Conservation (phyloP, 2,329 filamentous ascomycete species). For the Penicillium rolfsii region DNA sequence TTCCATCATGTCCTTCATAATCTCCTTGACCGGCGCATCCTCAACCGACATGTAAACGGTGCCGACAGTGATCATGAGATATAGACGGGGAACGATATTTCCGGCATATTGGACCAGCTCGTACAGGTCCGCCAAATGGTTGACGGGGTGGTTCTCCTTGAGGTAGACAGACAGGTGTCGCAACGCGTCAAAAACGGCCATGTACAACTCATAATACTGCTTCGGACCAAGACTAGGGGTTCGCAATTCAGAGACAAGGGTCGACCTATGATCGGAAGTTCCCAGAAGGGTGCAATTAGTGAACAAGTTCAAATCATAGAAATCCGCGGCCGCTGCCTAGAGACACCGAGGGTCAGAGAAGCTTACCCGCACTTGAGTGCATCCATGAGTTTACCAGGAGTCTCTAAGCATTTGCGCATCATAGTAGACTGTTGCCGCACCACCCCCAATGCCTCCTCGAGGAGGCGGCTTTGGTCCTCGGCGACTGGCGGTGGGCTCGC, state of each 20-base stretch:
- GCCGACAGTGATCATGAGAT: constrained; percentile 98
- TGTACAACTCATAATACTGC: constrained; percentile 99
- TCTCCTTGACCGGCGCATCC: constrained; percentile 97
- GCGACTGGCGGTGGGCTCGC: constrained; percentile 61
- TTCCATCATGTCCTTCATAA: constrained; percentile 99
- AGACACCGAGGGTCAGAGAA: constrained; percentile 10
- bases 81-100: constrained; percentile 93
- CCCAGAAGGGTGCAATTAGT: constrained; percentile 20
- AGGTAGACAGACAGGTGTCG: constrained; percentile 96
- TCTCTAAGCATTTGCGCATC: constrained; percentile 98
- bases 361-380: constrained; percentile 98
- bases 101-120: constrained; percentile 97
- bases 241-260: constrained; percentile 94
- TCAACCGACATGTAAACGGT: constrained; percentile 99
- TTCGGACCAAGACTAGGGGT: constrained; percentile 98
- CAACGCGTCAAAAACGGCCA: constrained; percentile 97
- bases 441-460: constrained; percentile 94
- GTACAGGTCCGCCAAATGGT: constrained; percentile 97
- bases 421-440: constrained; percentile 95
- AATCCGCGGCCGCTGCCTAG: constrained; percentile 33
- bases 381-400: constrained; percentile 98
- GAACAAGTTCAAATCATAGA: constrained; percentile 17
- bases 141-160: constrained; percentile 94
- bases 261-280: constrained; percentile 68
- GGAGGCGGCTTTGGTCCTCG: constrained; percentile 85